Evolutionary conservation across 352 stramenopile genomes (phyloP).

Genomic region (Achlya hypogyna): DNA sequence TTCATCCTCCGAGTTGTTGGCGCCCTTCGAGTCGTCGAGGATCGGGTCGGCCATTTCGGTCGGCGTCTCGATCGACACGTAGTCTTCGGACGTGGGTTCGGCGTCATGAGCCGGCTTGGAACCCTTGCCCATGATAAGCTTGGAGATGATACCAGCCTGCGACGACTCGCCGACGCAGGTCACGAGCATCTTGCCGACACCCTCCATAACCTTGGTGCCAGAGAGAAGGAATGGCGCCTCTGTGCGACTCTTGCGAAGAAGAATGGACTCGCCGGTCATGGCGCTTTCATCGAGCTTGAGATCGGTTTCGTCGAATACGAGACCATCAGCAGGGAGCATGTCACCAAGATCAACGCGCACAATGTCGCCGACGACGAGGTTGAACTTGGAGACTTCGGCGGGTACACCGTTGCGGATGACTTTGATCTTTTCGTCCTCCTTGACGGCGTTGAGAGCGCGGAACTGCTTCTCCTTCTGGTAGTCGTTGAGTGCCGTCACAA

Average conservation of each 20-base stretch:
- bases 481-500: conserved; percentile 87
- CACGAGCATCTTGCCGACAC: conserved; percentile 88
- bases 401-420: conserved; percentile 62
- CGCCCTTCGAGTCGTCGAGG: conserved; percentile 53
- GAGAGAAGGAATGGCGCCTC: conserved; percentile 91
- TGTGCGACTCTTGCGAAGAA: conserved; percentile 63
- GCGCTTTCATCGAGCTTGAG: conserved; percentile 87
- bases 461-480: conserved; percentile 91
- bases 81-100: conserved; percentile 25
- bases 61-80: conserved; percentile 32
- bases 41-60: conserved; percentile 60
- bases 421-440: conserved; percentile 80
- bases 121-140: conserved; percentile 68
- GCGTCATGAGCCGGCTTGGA: conserved; percentile 51
- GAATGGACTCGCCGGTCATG: conserved; percentile 88
- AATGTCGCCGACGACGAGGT: conserved; percentile 84
- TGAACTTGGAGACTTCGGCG: conserved; percentile 55
- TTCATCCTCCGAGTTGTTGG: conserved; percentile 51
- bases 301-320: conserved; percentile 83
- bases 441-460: conserved; percentile 70
- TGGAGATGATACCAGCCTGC: conserved; percentile 90
- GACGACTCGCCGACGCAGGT: conserved; percentile 89
- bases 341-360: conserved; percentile 78
- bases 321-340: conserved; percentile 83
- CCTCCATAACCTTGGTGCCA: conserved; percentile 90